Percentiles rank a stretch among this genome's conserved stretches.
Conservation (phyloP, 2,329 filamentous ascomycete species). For the Fusarium luffae region DNA sequence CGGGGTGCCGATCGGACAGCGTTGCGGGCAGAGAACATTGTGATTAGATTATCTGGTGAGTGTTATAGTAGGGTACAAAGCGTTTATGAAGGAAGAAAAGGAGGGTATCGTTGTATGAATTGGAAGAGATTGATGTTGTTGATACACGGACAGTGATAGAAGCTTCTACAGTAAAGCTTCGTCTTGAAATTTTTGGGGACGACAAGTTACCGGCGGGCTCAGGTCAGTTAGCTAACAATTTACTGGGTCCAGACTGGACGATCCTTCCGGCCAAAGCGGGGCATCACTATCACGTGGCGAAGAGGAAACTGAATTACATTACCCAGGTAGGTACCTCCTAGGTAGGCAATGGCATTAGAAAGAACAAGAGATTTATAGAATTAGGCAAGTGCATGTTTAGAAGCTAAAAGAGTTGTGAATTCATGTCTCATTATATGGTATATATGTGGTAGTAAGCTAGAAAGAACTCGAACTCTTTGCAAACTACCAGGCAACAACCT, state of each 20-base stretch:
- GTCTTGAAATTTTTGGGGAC: constrained; percentile 43
- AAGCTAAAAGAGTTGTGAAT: background rate
- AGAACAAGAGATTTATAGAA: background rate
- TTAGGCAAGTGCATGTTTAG: background rate
- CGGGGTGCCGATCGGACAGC: constrained; percentile 75
- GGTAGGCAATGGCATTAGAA: background rate
- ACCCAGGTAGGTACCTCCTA: background rate
- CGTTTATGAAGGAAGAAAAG: background rate
- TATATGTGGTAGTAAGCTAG: background rate
- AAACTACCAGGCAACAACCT: background rate
- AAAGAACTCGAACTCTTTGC: background rate
- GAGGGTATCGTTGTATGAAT: constrained; percentile 11
- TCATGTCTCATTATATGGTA: constrained; percentile 12
- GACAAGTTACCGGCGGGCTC: constrained; percentile 18
- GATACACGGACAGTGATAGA: constrained; percentile 36
- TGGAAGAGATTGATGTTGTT: constrained; percentile 29
- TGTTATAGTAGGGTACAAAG: background rate
- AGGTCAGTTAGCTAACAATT: constrained; percentile 28
- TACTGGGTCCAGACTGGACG: constrained; percentile 28
- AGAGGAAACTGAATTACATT: background rate
- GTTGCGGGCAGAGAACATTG: constrained; percentile 76
- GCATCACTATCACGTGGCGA: constrained; percentile 32
- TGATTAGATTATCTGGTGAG: constrained; percentile 43
- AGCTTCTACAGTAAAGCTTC: constrained; percentile 38
- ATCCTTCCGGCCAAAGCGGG: constrained; percentile 30